Percentiles rank a stretch among this genome's conserved stretches.
Evolutionary conservation across 164 flowering plant species (phyloP).

Genomic region (Brasenia schreberi): DNA sequence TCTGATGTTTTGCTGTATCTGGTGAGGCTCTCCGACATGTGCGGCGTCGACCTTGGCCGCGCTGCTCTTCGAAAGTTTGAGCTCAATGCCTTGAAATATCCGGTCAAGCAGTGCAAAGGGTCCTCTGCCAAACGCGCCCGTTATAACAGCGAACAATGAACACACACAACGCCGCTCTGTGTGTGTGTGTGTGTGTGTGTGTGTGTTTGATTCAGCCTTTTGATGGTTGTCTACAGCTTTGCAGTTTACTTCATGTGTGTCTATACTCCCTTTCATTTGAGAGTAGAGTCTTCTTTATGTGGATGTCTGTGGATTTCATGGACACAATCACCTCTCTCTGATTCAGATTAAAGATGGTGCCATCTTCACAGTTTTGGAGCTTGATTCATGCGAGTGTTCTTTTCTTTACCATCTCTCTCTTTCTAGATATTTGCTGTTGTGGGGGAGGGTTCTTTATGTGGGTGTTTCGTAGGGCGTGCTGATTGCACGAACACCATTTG

Average conservation of each 20-base stretch:
- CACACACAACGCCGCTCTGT: not conserved
- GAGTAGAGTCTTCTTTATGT: too few relatives aligned
- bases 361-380: too few relatives aligned
- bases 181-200: not conserved
- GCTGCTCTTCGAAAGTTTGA: slow-evolving; percentile 32
- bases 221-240: too few relatives aligned
- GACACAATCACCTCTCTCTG: too few relatives aligned
- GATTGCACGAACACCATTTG: not conserved
- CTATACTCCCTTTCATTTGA: too few relatives aligned
- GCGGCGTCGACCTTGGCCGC: slow-evolving; percentile 42
- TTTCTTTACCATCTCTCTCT: too few relatives aligned
- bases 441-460: not conserved
- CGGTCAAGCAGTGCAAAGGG: slow-evolving; percentile 12
- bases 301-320: too few relatives aligned
- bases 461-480: not conserved
- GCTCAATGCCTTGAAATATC: slow-evolving; percentile 31
- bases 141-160: slow-evolving; percentile 1
- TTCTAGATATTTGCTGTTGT: too few relatives aligned
- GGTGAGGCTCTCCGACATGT: slow-evolving; percentile 33
- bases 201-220: too few relatives aligned
- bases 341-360: too few relatives aligned
- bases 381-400: too few relatives aligned
- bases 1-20: slow-evolving; percentile 43
- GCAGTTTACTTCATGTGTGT: too few relatives aligned
- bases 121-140: slow-evolving; percentile 6